Percentiles rank a stretch among this genome's conserved stretches.
These are phyloP conservation scores for Chrysoporthe cubensis DNA, from an alignment of 2,329 filamentous ascomycete species.

Conservation along the genomic window DNA sequence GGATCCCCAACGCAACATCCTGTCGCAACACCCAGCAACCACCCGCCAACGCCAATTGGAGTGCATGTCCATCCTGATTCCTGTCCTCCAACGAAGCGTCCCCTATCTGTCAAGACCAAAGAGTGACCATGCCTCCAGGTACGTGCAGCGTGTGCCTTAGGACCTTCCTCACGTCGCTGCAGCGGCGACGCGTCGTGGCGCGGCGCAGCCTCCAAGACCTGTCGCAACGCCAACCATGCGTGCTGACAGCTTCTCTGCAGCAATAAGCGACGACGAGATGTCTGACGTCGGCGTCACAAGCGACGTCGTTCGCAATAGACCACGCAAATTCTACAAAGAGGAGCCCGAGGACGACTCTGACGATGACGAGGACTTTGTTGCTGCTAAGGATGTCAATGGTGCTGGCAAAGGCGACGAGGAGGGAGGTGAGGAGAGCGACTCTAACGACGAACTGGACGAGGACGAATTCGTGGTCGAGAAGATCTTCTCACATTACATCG, in stretches of 20 bases:
- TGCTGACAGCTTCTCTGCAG: constrained; percentile 32
- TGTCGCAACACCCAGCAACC: constrained; percentile 18
- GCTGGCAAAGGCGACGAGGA: constrained; percentile 31
- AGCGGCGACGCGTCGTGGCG: constrained; percentile 18
- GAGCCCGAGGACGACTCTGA: constrained; percentile 32
- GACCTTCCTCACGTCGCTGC: neutral
- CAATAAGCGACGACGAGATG: constrained; percentile 48
- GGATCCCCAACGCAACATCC: constrained; percentile 3
- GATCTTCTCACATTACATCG: constrained; percentile 68
- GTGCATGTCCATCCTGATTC: neutral
- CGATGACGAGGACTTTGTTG: constrained; percentile 32
- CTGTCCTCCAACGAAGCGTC: neutral
- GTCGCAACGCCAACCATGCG: neutral
- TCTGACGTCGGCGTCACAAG: constrained; percentile 39
- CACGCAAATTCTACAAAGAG: constrained; percentile 29
- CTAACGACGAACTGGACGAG: constrained; percentile 36
- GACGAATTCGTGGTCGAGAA: constrained; percentile 70
- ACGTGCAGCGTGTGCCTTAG: constrained; percentile 1
- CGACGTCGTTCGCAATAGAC: constrained; percentile 30
- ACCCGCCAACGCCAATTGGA: constrained; percentile 7
- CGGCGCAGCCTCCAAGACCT: neutral
- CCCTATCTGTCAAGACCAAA: neutral
- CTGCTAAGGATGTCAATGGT: constrained; percentile 10
- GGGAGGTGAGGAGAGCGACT: constrained; percentile 33
- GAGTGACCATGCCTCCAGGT: constrained; percentile 25